Evolutionary conservation across 257 asterid genomes (phyloP).

Genomic region (Salvia splendens): DNA sequence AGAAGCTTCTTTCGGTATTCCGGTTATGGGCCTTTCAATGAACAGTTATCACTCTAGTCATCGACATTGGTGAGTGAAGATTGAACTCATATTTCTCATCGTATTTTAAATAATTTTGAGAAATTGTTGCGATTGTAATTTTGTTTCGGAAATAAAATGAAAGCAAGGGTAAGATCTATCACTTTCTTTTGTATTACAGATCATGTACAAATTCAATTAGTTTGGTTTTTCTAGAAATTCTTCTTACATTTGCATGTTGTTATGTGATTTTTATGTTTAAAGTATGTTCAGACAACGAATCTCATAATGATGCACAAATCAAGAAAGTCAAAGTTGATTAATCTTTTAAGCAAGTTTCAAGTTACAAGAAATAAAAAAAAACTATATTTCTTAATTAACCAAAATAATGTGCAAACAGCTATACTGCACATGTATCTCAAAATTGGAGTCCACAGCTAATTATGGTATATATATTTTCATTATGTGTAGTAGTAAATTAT

Average conservation of each 20-base stretch:
- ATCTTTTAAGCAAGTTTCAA: constrained; percentile 12
- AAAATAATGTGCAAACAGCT: constrained; percentile 16
- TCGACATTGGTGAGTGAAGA: background rate
- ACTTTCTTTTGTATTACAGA: no score
- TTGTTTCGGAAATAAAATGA: no score
- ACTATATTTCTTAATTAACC: background rate
- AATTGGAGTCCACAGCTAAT: background rate
- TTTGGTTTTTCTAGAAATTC: background rate
- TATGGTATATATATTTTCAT: background rate
- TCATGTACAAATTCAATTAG: background rate
- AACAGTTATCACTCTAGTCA: constrained; percentile 23
- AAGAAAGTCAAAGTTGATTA: constrained; percentile 24
- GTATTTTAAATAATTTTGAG: background rate
- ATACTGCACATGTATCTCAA: constrained; percentile 21
- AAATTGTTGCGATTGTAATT: no score
- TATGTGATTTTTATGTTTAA: no score
- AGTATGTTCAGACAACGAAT: constrained; percentile 24
- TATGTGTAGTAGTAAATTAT: background rate
- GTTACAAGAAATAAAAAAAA: constrained; percentile 8
- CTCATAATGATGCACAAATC: constrained; percentile 19
- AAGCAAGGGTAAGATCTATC: no score
- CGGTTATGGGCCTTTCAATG: constrained; percentile 70
- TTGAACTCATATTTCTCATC: background rate
- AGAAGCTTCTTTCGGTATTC: constrained; percentile 71
- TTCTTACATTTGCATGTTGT: background rate